Percentiles rank a stretch among this genome's conserved stretches.
phyloP scores from a whole-genome alignment of 208 protist species.

The Naegleria gruberi region DNA sequence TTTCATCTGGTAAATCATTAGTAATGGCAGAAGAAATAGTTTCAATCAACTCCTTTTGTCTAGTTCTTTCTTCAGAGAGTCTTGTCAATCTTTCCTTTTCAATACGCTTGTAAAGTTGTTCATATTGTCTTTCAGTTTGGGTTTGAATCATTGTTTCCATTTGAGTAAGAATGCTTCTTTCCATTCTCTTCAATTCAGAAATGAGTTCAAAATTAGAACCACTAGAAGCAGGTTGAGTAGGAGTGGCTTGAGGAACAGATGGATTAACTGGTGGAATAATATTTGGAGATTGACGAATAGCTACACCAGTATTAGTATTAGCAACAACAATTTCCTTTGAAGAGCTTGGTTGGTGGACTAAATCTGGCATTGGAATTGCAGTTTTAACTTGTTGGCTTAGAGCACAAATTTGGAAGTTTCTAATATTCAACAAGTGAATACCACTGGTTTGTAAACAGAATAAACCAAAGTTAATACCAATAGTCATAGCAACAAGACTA shows the following conservation, averaged over 20 bases:
- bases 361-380: background rate
- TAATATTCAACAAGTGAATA: background rate
- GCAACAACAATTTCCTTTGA: background rate
- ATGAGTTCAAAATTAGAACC: background rate
- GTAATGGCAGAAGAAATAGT: background rate
- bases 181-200: background rate
- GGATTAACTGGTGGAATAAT: background rate
- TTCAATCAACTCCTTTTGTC: background rate
- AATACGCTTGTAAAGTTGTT: background rate
- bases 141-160: background rate
- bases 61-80: background rate
- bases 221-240: background rate
- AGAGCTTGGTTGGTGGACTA: background rate
- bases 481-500: background rate
- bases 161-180: background rate
- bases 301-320: background rate
- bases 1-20: background rate
- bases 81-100: background rate
- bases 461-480: background rate
- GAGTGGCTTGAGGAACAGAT: background rate
- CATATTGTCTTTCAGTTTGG: background rate
- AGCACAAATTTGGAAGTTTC: background rate
- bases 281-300: background rate
- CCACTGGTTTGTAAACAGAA: background rate
- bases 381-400: background rate